These are phyloP conservation scores for Mucor saturninus DNA, from an alignment of 371 early-diverging fungal genomes.

Conservation along the genomic window DNA sequence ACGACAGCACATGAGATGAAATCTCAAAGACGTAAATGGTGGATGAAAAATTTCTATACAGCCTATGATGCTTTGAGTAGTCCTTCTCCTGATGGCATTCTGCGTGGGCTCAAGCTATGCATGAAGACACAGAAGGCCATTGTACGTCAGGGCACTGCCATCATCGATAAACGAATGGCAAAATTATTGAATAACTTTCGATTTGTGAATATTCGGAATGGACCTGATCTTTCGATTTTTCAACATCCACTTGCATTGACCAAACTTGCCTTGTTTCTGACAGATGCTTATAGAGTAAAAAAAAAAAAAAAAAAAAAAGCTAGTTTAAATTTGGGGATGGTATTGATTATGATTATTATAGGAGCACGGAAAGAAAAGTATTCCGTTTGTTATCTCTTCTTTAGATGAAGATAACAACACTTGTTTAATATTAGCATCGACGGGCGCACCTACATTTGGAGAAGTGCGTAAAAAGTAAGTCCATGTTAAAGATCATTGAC, in stretches of 20 bases:
- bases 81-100: slow-evolving; percentile 54
- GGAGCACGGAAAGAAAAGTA: slow-evolving; percentile 58
- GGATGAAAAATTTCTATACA: slow-evolving; percentile 81
- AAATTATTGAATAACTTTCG: slow-evolving; percentile 74
- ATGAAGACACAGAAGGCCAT: slow-evolving; percentile 78
- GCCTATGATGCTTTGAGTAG: slow-evolving; percentile 84
- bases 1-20: not conserved
- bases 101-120: slow-evolving; percentile 72
- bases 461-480: slow-evolving; percentile 72
- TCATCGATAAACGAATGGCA: slow-evolving; percentile 77
- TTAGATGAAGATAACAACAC: slow-evolving; percentile 63
- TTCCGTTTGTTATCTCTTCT: slow-evolving; percentile 72
- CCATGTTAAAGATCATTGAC: too few species aligned
- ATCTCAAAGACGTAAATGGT: slow-evolving; percentile 49
- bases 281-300: slow-evolving; percentile 75
- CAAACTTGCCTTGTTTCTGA: slow-evolving; percentile 78
- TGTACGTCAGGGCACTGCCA: slow-evolving; percentile 73
- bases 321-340: not conserved
- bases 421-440: slow-evolving; percentile 72
- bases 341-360: slow-evolving; percentile 9
- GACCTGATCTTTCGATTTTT: slow-evolving; percentile 60
- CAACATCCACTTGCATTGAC: slow-evolving; percentile 67
- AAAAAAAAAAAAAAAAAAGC: not conserved
- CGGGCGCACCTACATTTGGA: slow-evolving; percentile 64
- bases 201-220: slow-evolving; percentile 67